phyloP scores from a whole-genome alignment of 2,329 filamentous ascomycete genomes.

The Ophiostoma montium region DNA sequence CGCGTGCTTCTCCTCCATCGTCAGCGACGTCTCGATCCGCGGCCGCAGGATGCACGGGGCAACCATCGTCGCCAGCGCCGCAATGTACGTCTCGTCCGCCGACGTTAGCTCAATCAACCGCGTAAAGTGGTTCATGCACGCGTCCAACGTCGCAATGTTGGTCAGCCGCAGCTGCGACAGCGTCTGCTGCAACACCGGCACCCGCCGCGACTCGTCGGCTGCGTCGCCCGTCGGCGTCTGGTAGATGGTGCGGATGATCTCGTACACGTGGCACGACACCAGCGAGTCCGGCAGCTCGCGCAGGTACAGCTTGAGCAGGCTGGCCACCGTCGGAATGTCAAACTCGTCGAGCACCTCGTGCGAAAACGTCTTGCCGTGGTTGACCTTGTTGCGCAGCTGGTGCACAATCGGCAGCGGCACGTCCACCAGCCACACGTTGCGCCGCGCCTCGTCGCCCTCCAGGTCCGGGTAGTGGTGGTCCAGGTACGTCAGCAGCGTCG shows the following conservation, averaged over 20 bases:
- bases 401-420: constrained; percentile 77
- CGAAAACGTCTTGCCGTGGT: constrained; percentile 70
- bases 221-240: constrained; percentile 64
- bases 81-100: constrained; percentile 75
- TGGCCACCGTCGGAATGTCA: constrained; percentile 88
- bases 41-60: constrained; percentile 82
- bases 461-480: constrained; percentile 96
- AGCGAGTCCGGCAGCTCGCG: constrained; percentile 95
- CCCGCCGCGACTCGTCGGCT: constrained; percentile 55
- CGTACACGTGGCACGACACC: constrained; percentile 94
- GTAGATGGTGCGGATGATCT: constrained; percentile 97
- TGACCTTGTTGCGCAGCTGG: constrained; percentile 66
- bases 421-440: constrained; percentile 88
- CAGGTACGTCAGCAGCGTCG: constrained; percentile 83
- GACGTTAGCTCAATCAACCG: constrained; percentile 93
- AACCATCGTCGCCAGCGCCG: constrained; percentile 57
- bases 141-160: constrained; percentile 97
- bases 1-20: constrained; percentile 88
- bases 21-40: constrained; percentile 73
- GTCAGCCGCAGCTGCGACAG: constrained; percentile 87
- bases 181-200: constrained; percentile 89
- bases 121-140: constrained; percentile 95
- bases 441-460: constrained; percentile 85
- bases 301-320: constrained; percentile 84
- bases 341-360: constrained; percentile 70